Evolutionary conservation across 148 eudicot genomes (phyloP).

Genomic region (Amaranthus hypochondriacus): DNA sequence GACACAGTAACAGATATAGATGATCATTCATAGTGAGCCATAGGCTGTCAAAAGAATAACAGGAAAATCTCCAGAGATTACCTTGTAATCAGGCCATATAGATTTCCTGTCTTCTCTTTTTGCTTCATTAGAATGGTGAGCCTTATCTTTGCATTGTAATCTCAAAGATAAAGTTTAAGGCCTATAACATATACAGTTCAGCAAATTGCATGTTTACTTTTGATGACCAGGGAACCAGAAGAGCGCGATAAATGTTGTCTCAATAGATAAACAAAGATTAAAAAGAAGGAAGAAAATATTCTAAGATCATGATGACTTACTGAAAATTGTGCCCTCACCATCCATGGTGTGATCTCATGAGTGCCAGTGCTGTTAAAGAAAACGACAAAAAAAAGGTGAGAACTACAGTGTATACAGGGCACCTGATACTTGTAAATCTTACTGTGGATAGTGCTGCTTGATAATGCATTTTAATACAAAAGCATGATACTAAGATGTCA

Average conservation of each 20-base stretch:
- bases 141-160: constrained; percentile 12
- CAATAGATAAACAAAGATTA: neutral
- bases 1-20: neutral
- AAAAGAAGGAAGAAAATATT: neutral
- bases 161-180: constrained; percentile 3
- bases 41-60: constrained; percentile 17
- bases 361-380: neutral
- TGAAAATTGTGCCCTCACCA: constrained; percentile 1
- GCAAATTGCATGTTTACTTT: constrained; percentile 8
- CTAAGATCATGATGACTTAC: constrained; percentile 16
- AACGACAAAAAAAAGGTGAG: constrained; percentile 12
- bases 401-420: neutral
- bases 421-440: neutral
- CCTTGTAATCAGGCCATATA: constrained; percentile 10
- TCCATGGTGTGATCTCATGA: constrained; percentile 20
- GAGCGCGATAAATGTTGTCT: constrained; percentile 6
- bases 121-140: constrained; percentile 4
- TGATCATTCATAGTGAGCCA: neutral
- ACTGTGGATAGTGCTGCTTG: neutral
- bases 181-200: constrained; percentile 12
- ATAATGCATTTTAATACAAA: neutral
- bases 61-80: constrained; percentile 19
- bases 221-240: constrained; percentile 11
- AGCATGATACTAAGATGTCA: neutral
- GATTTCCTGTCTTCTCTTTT: constrained; percentile 18